Percentiles rank a stretch among this genome's conserved stretches.
These are phyloP conservation scores for Fusarium zealandicum DNA, from an alignment of 2,329 filamentous ascomycete species.

Conservation along the genomic window DNA sequence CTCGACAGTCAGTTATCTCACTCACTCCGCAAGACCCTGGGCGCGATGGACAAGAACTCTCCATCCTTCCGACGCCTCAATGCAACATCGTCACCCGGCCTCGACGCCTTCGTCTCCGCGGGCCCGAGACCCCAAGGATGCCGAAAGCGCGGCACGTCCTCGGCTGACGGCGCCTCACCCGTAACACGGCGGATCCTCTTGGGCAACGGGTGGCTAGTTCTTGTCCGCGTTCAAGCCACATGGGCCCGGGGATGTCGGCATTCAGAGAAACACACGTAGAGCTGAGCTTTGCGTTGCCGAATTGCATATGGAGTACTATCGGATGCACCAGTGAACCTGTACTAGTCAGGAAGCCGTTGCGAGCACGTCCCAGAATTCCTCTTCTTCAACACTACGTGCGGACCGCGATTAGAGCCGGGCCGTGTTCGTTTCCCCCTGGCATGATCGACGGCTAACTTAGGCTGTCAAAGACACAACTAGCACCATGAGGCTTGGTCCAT, in stretches of 20 bases:
- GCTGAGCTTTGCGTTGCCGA: slow-evolving; percentile 6
- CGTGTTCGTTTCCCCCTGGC: slow-evolving; percentile 4
- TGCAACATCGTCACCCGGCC: slow-evolving; percentile 3
- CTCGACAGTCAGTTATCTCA: no score
- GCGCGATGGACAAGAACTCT: neutral
- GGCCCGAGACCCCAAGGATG: slow-evolving; percentile 4
- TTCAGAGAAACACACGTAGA: slow-evolving; percentile 3
- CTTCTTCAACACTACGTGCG: neutral
- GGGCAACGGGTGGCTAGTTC: slow-evolving; percentile 11
- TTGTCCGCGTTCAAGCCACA: slow-evolving; percentile 28
- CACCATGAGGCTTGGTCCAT: neutral
- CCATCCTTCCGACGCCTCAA: neutral
- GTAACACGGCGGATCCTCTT: slow-evolving; percentile 16
- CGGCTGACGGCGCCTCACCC: slow-evolving; percentile 17
- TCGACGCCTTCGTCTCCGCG: slow-evolving; percentile 3
- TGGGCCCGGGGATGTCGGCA: slow-evolving; percentile 9
- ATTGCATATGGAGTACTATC: slow-evolving; percentile 1
- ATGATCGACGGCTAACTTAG: slow-evolving; percentile 36
- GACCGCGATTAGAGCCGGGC: neutral
- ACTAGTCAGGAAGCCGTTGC: slow-evolving; percentile 27
- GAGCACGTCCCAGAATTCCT: slow-evolving; percentile 10
- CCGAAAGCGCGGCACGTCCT: slow-evolving; percentile 18
- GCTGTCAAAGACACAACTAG: slow-evolving; percentile 6
- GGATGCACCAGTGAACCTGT: neutral
- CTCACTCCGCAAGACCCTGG: slow-evolving; percentile 6